Conservation (phyloP, 2,329 filamentous ascomycete genomes). For the Lasiodiplodia citricola region DNA sequence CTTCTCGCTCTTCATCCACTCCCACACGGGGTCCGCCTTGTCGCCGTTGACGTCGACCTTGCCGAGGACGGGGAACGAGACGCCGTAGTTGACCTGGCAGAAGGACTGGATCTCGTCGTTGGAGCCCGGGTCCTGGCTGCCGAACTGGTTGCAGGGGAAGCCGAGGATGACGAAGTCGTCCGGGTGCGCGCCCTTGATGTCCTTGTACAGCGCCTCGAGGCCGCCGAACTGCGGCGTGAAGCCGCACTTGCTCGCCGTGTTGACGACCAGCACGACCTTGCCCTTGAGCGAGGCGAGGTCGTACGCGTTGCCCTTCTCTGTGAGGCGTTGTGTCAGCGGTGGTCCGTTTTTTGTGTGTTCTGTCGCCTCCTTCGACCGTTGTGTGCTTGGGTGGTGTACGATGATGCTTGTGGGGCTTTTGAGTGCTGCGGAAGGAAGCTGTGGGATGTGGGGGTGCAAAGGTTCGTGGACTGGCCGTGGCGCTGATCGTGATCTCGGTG, state of each 20-base stretch:
- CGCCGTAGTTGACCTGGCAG: slow-evolving; percentile 94
- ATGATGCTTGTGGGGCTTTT: slow-evolving; percentile 1
- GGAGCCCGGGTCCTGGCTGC: slow-evolving; percentile 81
- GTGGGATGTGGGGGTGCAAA: neutral
- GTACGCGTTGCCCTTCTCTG: slow-evolving; percentile 68
- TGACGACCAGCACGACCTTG: slow-evolving; percentile 95
- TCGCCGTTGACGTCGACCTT: slow-evolving; percentile 96
- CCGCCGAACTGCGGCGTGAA: slow-evolving; percentile 96
- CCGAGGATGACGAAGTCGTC: slow-evolving; percentile 86
- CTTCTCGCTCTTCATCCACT: slow-evolving; percentile 74
- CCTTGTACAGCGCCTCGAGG: slow-evolving; percentile 88
- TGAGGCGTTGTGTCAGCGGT: neutral
- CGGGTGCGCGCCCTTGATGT: slow-evolving; percentile 69
- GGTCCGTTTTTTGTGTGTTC: neutral
- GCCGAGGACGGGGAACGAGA: slow-evolving; percentile 86
- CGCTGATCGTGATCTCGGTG: neutral
- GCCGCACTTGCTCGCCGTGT: slow-evolving; percentile 98
- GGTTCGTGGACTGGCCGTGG: neutral
- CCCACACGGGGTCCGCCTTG: slow-evolving; percentile 76
- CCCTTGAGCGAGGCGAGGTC: slow-evolving; percentile 75
- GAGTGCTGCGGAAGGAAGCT: neutral
- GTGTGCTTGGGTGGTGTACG: slow-evolving; percentile 1
- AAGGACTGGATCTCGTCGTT: slow-evolving; percentile 68
- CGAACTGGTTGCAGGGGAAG: slow-evolving; percentile 99
- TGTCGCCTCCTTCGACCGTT: neutral